Conservation (phyloP, 75 land plant species). For the Pinus tabuliformis region DNA sequence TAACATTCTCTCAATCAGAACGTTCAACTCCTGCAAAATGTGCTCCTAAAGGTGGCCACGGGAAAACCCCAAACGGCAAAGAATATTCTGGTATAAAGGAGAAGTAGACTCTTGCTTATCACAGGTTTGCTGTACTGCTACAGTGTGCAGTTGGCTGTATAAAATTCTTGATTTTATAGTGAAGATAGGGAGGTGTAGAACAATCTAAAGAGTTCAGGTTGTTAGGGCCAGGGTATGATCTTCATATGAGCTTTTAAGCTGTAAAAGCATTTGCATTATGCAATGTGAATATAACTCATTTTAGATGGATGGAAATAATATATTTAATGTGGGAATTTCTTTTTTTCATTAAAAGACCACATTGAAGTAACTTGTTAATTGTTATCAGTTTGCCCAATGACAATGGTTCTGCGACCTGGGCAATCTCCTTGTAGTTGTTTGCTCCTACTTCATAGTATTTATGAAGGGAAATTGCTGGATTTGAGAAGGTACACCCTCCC, state of each 20-base stretch:
- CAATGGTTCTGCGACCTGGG: background rate
- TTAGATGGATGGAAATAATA: background rate
- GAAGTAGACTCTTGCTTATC: background rate
- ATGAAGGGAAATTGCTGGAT: too few relatives aligned
- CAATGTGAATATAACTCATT: background rate
- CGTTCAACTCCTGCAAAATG: constrained; percentile 66
- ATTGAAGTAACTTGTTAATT: background rate
- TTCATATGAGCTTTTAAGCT: background rate
- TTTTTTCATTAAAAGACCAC: background rate
- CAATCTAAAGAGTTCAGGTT: background rate
- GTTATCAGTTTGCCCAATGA: background rate
- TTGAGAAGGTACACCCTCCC: too few relatives aligned
- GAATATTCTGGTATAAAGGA: background rate
- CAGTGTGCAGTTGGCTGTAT: background rate
- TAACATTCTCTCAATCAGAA: constrained; percentile 74
- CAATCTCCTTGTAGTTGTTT: background rate
- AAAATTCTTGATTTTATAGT: background rate
- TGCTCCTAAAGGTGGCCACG: constrained; percentile 12
- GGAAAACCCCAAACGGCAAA: background rate
- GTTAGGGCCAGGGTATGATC: background rate
- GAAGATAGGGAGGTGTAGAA: background rate
- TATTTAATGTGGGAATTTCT: background rate
- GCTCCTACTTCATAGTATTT: too few relatives aligned
- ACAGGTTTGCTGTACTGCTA: background rate
- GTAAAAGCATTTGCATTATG: background rate